Base-by-base conservation (phyloP, 495 filamentous ascomycete genomes). In the Ramalina intermedia region DNA sequence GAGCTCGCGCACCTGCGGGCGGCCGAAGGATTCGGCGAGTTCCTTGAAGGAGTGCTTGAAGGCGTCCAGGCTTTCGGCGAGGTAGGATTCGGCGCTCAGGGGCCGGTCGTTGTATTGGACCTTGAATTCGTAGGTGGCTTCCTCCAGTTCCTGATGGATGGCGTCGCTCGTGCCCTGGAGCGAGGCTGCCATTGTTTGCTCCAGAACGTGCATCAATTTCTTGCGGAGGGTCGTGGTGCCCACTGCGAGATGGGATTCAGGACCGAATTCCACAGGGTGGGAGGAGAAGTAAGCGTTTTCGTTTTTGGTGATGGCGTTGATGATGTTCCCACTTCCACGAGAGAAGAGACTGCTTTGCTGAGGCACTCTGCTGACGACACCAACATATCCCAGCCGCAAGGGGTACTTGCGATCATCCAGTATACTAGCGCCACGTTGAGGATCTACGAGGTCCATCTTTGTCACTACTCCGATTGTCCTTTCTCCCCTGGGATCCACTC, bases 41-140 rank as follows among this genome's bases (percentile, higher is more conserved):
- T 78, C 82, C 63, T 94, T 94, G 68, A 96, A 96, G 0, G 86
- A 86, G 66, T 96, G 91, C 70, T 99, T 99, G 73, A 99, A 96
- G 13, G 81, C 79, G 61, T 99, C 91, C 1, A 99, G 71, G 56
- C 82, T 90, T 55, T 94, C 91, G 3, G 91, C 93, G 13, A 99
- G 73, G 56, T 99, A 96, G 12, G 90, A 90, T 62, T 96, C 93
- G 1, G 91, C 93, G 52, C 86, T 91, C 41, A 99, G 69, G 17
- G 89, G 85, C 21, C 91, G 78, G 60, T 99, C 93, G 59, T 96
- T 99, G 66, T 99, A 99, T 63, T 99, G 93, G 17, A 99, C 93
- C 61, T 96, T 99, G 75, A 95, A 96, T 58, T 99, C 91, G 58
- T 99, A 99, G 0, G 87, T 89, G 5, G 91, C 87, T 64, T 99